Base-by-base conservation (phyloP, 2,329 filamentous ascomycete species). In the Periconia digitata region DNA sequence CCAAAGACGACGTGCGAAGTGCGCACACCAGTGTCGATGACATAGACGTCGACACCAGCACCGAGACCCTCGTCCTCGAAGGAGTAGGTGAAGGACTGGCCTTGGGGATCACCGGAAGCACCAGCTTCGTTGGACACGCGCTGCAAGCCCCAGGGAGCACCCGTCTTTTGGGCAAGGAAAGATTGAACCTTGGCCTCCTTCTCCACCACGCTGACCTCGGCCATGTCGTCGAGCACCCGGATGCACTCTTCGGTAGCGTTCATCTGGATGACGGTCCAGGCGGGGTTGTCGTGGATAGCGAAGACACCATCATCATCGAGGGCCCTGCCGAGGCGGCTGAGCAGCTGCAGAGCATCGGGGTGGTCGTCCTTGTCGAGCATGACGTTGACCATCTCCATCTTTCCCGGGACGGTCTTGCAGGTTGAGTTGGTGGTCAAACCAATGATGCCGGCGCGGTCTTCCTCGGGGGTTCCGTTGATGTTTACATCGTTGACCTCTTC, bases 11-110 rank as follows among this genome's bases (percentile, higher is more conserved):
- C 66, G 59, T 79, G 74, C 7, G 70, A 58, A n/a, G 69, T 71
- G 55, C 75, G 74, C 32, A 78, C 66, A 50, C 76, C 76, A 4
- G 75, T 77, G 55, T 78, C 76, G n/a, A 79, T 58, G 46, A 78
- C 64, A 60, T 79, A 78, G 46, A 79, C 72, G 47, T 78, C 75
- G n/a, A 75, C 73, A 43, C 72, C 73, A 17, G 58, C 51, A 44
- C 74, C 74, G 8, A 73, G 68, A 1, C 43, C 49, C 40, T 65
- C 51, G 29, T 73, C 65, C 18, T 69, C 52, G 49, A 67, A 76
- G 1, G 64, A 51, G 60, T 78, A 78, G 21, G 69, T 74, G 56
- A 73, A 77, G 50, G 72, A 64, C 39, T 66, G 58, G 34, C 40
- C 46, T 10, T 56, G 47, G 5, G 64, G 55, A 6, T 54, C 53